Evolutionary conservation across 495 filamentous ascomycete genomes (phyloP), one percentile per base, ranked within the genome.

Genomic region (Viridothelium virens): DNA sequence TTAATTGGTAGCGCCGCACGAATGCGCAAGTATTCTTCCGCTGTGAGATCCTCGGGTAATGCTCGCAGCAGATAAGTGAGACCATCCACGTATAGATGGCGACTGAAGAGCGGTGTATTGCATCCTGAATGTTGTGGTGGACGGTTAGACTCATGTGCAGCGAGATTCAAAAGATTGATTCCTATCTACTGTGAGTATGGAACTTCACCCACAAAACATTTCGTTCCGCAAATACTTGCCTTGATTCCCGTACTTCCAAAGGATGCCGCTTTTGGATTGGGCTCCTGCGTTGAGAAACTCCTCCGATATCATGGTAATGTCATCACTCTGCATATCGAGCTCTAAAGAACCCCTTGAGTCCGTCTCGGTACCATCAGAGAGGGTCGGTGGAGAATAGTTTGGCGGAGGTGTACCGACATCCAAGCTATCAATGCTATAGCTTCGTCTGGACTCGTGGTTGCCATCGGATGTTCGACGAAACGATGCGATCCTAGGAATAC

Each of bases 1-100:
- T 34, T 18, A 37, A 6, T 56, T 56, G 63, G 48, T 39, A 50
- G 37, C n/a, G 39, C 63, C n/a, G 70, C 74, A 0, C 73, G 78
- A 4, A 88, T 73, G 44, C 78, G 76, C 37, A 78, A 61, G 39
- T 73, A 65, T 63, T 86, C 82, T 47, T 78, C 74, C 0, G 72
- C 69, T 3, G 79, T 83, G 12, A 92, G 72, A 65, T 89, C 79
- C 0, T 71, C 61, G 0, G 90, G 89, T 0, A 92, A 78, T 0
- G 83, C 89, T 62, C 83, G 81, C 2, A 91, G 81, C 2, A 91
- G 77, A 71, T 90, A 90, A 6, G 82, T 78, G 6, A 89, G 64
- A 50, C 86, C 83, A 70, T 86, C 82, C 34, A 92, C 77, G 72
- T 89, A 91, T 1, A 89, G 79, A 18, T 84, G 81, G n/a, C 89